Evolutionary conservation across 108 stramenopile genomes (phyloP), one percentile per base, ranked within the genome.

Genomic region (Aurantiochytrium sp.): DNA sequence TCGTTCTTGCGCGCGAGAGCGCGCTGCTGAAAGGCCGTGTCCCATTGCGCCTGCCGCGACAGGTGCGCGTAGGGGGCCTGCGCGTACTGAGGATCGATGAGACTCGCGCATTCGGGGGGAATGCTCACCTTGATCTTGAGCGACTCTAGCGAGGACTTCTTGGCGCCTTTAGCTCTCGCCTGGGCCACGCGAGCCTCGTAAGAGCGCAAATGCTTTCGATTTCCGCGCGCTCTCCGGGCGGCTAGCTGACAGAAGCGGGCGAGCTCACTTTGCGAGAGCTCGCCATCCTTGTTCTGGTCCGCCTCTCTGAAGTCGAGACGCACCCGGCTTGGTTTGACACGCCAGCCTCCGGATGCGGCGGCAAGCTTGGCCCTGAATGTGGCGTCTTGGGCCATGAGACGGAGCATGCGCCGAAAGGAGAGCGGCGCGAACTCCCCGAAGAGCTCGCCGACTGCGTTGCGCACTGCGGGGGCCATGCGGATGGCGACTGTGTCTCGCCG

Each of bases 11-110:
- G 73, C 12, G 73, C 45, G 39, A 81, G 42, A 17, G 21, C 24
- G 6, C 73, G 39, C 42, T 41, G 6, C 24, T 81, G n/a, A 6
- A 42, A 48, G 8, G 8, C 21, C 27, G n/a, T 17, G 42, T 81
- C 73, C 39, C 39, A 81, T 17, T 24, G 12, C 1, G 50, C 32
- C 32, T 48, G 39, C 8, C 73, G 73, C 8, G 73, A 41, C n/a
- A 81, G 45, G 73, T 81, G 73, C n/a, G 73, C 21, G 45, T 81
- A 81, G 50, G 73, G 73, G n/a, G n/a, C 39, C 17, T n/a, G 22
- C 8, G 32, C 34, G 34, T 24, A 27, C 34, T 65, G 8, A 12
- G 34, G 32, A 65, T 65, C 59, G 3, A 65, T 65, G 2, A 65
- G 8, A 1, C 19, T 0, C 19, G 8, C 34, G 59, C 34, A 65